Base-by-base conservation (phyloP, 2,329 filamentous ascomycete genomes). In the Ustulina deusta region DNA sequence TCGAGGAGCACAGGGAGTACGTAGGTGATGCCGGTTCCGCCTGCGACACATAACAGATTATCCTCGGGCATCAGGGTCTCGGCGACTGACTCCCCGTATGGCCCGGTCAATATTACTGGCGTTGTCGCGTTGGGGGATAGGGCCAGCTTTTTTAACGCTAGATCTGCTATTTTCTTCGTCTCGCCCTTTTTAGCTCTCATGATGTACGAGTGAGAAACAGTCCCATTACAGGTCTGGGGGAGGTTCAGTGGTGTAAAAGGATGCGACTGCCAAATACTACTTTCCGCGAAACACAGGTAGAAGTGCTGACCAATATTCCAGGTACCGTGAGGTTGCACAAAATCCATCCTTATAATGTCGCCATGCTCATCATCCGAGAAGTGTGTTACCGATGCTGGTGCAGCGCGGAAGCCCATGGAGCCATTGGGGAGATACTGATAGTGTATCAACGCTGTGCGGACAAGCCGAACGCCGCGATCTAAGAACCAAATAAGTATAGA, bases 291-390 rank as follows among this genome's bases (percentile, higher is more conserved):
- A 76, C 86, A 90, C 17, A 93, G 81, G 73, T 88, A 93, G 77
- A 91, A 93, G 74, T 93, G 91, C 77, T 93, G 88, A 10, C 91
- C 90, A 13, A 91, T 81, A 13, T 82, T 80, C 90, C 90, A 93
- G 0, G 85, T 77, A 32, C 84, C 83, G 59, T 91, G 88, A 1
- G 83, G 77, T 69, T 91, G 88, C 1, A 85, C 79, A 66, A 93
- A 88, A 61, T 93, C 90, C 3, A 94, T 79, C 1, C 91, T 84
- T 1, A 93, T 80, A 0, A 93, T 84, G 66, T 89, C 85, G 6
- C 88, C 89, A 61, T 87, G 79, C n/a, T 85, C 82, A 0, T 79
- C 74, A 61, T 90, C 87, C 1, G 82, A 79, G 73, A 91, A 90
- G 2, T 83, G 74, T n/a, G 80, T 80, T 20, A 88, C 78, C 1